Evolutionary conservation across 208 protist species (phyloP), one percentile per base, ranked within the genome.

Genomic region (Trypanosoma theileri): DNA sequence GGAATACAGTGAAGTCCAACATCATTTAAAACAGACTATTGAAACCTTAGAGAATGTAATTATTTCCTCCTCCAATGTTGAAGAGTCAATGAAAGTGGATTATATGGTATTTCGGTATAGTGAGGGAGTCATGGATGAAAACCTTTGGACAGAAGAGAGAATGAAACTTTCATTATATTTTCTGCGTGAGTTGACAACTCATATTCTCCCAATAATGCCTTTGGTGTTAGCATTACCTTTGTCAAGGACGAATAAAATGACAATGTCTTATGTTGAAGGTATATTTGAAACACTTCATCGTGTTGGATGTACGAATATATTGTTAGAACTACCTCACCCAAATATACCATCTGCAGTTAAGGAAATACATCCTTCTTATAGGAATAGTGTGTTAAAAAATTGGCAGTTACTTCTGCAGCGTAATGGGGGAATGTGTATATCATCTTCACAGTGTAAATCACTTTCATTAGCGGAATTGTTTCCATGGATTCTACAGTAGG

Each of bases 261-360:
- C 31, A 11, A 2, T 26, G 10, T 26, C 57, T 13, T 61, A 41
- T 41, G n/a, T 61, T 9, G 26, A 35, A 14, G 31, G 17, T 8
- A 50, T 61, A 21, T 61, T 61, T 46, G 57, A 61, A 13, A 61
- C 40, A 11, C 57, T 61, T 9, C 57, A 61, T 61, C 57, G 57
- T 7, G 41, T 61, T 10, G 57, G 41, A 4, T 61, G 57, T 9
- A 26, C 26, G 17, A 61, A 61, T 61, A 9, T 61, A 10, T 10
- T 31, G 57, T 0, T 61, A 14, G 57, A 46, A 16, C 26, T 61
- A 17, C 46, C 46, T 21, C 31, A 19, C 0, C 1, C 31, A 35
- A 35, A 3, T 3, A 57, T 28, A 4, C 8, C 53, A 57, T 13
- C 8, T 12, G 2, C 8, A 24, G 50, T 13, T 54, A 56, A 60